Percentiles rank a stretch among this genome's conserved stretches.
phyloP scores from a whole-genome alignment of 768 basidiomycete genomes.

The Thelephora aurantiotincta region DNA sequence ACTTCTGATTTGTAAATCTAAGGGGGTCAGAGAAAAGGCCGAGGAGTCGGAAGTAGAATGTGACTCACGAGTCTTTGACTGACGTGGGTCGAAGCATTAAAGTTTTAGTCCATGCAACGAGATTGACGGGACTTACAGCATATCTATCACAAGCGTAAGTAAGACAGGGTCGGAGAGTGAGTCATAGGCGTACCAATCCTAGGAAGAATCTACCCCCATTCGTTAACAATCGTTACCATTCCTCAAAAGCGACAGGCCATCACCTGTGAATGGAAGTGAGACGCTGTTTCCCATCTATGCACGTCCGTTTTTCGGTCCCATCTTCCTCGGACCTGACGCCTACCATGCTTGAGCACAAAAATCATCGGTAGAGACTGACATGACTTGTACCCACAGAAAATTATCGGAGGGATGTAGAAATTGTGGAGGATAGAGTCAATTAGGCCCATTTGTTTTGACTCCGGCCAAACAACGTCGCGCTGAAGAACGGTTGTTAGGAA shows the following conservation, averaged over 20 bases:
- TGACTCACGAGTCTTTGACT: slow-evolving; percentile 35
- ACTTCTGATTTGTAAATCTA: slow-evolving; percentile 32
- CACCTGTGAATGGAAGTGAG: slow-evolving; percentile 61
- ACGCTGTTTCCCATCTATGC: slow-evolving; percentile 75
- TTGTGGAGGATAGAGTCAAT: slow-evolving; percentile 72
- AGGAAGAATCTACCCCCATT: slow-evolving; percentile 40
- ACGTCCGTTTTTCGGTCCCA: slow-evolving; percentile 50
- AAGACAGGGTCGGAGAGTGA: background rate
- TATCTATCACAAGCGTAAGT: slow-evolving; percentile 25
- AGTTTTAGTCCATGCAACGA: slow-evolving; percentile 1
- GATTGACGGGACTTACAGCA: slow-evolving; percentile 28
- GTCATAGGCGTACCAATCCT: slow-evolving; percentile 37
- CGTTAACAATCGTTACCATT: no score
- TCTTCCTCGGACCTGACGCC: slow-evolving; percentile 42
- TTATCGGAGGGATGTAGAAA: slow-evolving; percentile 68
- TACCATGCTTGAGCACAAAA: slow-evolving; percentile 7
- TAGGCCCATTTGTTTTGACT: slow-evolving; percentile 57
- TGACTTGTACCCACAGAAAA: slow-evolving; percentile 38
- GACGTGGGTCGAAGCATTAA: background rate
- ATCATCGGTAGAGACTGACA: background rate
- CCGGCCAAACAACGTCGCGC: slow-evolving; percentile 68
- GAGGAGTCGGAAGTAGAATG: background rate
- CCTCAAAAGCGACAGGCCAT: background rate
- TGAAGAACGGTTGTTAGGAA: no score
- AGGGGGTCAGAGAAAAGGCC: background rate